These are phyloP conservation scores for Diutina neorugosa DNA, from an alignment of 1,139 yeast species.

Conservation along the genomic window DNA sequence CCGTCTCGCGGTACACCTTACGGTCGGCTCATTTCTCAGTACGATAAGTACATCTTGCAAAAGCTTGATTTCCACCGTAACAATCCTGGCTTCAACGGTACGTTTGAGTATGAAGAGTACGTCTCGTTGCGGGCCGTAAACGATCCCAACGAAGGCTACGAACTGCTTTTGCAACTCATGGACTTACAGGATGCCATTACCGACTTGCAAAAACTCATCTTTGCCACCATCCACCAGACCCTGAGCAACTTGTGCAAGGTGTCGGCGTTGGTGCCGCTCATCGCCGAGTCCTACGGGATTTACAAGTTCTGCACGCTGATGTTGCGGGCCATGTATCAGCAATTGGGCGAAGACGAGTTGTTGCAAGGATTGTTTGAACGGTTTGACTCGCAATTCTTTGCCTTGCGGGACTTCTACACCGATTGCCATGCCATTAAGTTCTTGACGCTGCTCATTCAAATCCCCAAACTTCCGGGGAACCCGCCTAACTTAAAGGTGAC, in stretches of 20 bases:
- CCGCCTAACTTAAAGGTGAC: constrained; percentile 55
- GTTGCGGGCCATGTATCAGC: constrained; percentile 79
- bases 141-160: constrained; percentile 94
- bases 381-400: constrained; percentile 67
- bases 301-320: constrained; percentile 81
- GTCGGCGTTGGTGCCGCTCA: constrained; percentile 80
- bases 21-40: constrained; percentile 67
- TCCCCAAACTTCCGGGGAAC: constrained; percentile 62
- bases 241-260: constrained; percentile 70
- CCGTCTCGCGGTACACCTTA: constrained; percentile 38
- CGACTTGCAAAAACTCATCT: constrained; percentile 64
- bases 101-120: constrained; percentile 92
- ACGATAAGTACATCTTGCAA: constrained; percentile 49
- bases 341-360: constrained; percentile 69
- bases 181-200: constrained; percentile 77
- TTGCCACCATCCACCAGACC: constrained; percentile 59
- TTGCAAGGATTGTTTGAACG: constrained; percentile 63
- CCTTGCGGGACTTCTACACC: constrained; percentile 76
- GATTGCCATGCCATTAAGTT: constrained; percentile 83
- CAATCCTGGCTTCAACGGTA: constrained; percentile 87
- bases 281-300: constrained; percentile 89
- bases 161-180: constrained; percentile 77
- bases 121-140: constrained; percentile 77
- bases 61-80: constrained; percentile 76
- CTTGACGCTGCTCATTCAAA: constrained; percentile 70